Evolutionary conservation across 2,329 filamentous ascomycete genomes (phyloP).

Genomic region (Penicillium sp.): DNA sequence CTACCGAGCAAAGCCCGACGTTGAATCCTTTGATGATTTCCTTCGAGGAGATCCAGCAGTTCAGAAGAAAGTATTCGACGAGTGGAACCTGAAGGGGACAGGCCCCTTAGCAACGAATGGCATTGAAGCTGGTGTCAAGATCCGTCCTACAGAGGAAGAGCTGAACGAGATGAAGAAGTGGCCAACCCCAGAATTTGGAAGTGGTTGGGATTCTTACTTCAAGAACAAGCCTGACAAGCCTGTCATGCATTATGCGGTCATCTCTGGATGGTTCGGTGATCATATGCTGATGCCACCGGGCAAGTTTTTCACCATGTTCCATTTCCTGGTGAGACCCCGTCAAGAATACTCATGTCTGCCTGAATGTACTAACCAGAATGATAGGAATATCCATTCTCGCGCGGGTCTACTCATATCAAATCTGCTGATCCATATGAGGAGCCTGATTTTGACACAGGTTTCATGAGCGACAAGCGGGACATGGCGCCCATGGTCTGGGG

Average conservation of each 20-base stretch:
- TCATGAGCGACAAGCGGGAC: constrained; percentile 83
- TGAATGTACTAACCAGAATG: neutral
- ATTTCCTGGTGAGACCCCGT: constrained; percentile 57
- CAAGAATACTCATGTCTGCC: neutral
- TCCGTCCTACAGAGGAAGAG: constrained; percentile 69
- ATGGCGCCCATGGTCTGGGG: constrained; percentile 85
- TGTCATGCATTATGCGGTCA: constrained; percentile 81
- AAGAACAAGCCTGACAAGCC: constrained; percentile 83
- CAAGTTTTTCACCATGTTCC: constrained; percentile 83
- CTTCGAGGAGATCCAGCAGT: constrained; percentile 69
- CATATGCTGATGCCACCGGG: constrained; percentile 66
- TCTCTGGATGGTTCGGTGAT: constrained; percentile 58
- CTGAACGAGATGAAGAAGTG: constrained; percentile 68
- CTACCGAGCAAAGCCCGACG: constrained; percentile 71
- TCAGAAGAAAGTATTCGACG: constrained; percentile 72
- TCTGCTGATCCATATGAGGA: constrained; percentile 71
- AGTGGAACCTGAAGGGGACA: constrained; percentile 78
- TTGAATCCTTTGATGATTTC: constrained; percentile 80
- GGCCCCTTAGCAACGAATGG: constrained; percentile 76
- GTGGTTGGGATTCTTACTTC: constrained; percentile 79
- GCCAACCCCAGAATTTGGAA: constrained; percentile 69
- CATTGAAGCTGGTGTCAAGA: constrained; percentile 78
- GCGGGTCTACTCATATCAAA: constrained; percentile 69
- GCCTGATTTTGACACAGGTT: constrained; percentile 77
- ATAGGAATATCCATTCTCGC: constrained; percentile 70